These are phyloP conservation scores for Sphagnum contortum DNA, from an alignment of 225 moss, liverwort and hornwort genomes.

Conservation along the genomic window DNA sequence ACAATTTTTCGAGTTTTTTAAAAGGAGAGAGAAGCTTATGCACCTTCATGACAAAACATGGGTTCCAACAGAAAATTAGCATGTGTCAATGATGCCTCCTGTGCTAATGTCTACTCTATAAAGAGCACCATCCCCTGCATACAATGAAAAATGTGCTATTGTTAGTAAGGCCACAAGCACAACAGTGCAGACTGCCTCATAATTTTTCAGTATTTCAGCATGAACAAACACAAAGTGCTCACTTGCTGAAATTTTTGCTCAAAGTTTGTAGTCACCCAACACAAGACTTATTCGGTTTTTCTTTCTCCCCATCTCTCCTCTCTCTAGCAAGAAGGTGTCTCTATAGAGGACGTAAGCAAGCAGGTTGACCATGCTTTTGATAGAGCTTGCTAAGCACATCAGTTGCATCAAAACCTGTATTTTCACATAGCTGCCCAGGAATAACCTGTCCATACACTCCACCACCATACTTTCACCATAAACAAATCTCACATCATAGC, in stretches of 20 bases:
- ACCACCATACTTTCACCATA: constrained; percentile 72
- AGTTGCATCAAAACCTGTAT: constrained; percentile 97
- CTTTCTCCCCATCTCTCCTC: too few species aligned
- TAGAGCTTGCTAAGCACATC: constrained; percentile 93
- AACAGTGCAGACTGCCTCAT: too few species aligned
- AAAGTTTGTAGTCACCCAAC: constrained; percentile 7
- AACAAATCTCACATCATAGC: constrained; percentile 98
- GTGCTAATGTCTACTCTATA: constrained; percentile 86
- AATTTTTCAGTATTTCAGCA: too few species aligned
- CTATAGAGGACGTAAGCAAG: too few species aligned
- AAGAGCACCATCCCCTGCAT: constrained; percentile 71
- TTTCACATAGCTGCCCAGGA: constrained; percentile 94
- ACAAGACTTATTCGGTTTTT: too few species aligned
- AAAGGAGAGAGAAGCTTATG: neutral
- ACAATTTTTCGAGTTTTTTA: neutral
- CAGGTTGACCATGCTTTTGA: constrained; percentile 72
- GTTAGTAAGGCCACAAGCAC: too few species aligned
- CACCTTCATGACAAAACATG: constrained; percentile 91
- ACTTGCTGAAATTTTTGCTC: too few species aligned
- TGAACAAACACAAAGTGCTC: too few species aligned
- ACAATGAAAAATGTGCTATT: neutral
- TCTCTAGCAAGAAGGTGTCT: too few species aligned
- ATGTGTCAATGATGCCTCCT: constrained; percentile 86
- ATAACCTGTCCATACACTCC: constrained; percentile 50
- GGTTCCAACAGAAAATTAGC: constrained; percentile 82